Base-by-base conservation (phyloP, 768 basidiomycete species). In the Pulveroboletus sp. region DNA sequence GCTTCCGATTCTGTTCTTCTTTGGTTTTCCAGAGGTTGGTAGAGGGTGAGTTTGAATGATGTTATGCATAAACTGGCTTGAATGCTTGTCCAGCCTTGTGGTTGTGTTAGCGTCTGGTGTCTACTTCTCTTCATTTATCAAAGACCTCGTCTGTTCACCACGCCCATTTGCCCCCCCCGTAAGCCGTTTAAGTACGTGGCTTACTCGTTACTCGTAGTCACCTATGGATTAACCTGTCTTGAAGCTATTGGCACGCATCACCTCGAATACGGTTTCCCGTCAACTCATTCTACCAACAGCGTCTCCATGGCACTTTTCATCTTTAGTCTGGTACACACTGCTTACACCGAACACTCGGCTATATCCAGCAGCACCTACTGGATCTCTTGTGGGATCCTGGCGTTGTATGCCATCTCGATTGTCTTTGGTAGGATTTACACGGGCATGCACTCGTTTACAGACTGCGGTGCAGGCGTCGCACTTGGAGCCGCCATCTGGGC, bases 201-300 rank as follows among this genome's bases (percentile, higher is more conserved):
- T 20, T 25, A 24, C 23, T 19, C 25, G 5, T 21, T 14, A 4
- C 20, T 8, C 31, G 21, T 34, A 19, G 24, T 20, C 44, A 6
- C 54, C 29, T 3, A 25, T 25, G 17, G 17, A 16, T n/a, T 31
- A 35, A 52, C 31, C 27, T 8, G 32, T 51, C 27, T 12, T 29
- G 32, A 55, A 90, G 87, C 84, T 5, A 84, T 91, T 43, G 85
- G 88, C 13, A 78, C 72, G 1, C 88, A 90, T 60, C 89, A 92
- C 56, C 76, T 90, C 3, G 93, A 95, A 70, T 95, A 95, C 57
- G 95, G 95, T 20, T 95, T 97, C 62, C 94, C 94, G 0, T 95
- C 93, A 0, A 97, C 94, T 1, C 95, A 99, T 60, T 89, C 91
- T 2, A 91, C 94, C 8, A 95, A 97, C 66, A 81, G 84, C 45